These are phyloP conservation scores for Pseudodiploospora longispora DNA, from an alignment of 2,329 filamentous ascomycete genomes.

Conservation along the genomic window DNA sequence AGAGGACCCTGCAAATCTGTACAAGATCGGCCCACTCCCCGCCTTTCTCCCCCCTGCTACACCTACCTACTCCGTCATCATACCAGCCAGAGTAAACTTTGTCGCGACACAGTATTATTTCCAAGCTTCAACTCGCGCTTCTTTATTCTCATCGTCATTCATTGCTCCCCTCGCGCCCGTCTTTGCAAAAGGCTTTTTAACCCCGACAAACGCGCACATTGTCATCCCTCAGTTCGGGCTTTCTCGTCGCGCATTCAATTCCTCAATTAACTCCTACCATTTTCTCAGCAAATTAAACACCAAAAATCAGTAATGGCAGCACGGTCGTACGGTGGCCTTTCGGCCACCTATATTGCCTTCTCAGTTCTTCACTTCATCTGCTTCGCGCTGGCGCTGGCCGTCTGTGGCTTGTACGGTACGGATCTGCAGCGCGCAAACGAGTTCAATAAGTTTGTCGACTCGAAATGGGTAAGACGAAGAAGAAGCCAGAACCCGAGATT, in stretches of 20 bases:
- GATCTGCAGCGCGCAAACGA: slow-evolving; percentile 53
- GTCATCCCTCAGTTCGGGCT: no score
- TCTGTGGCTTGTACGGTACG: slow-evolving; percentile 69
- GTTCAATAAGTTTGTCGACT: slow-evolving; percentile 43
- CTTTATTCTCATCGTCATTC: no score
- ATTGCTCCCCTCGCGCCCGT: no score
- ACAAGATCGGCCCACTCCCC: background rate
- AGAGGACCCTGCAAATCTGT: no score
- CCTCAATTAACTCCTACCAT: background rate
- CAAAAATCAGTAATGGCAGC: background rate
- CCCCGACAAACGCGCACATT: no score
- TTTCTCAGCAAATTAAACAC: background rate
- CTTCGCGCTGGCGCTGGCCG: slow-evolving; percentile 66
- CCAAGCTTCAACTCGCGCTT: no score
- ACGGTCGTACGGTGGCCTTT: slow-evolving; percentile 34
- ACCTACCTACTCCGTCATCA: background rate
- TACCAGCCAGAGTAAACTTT: no score
- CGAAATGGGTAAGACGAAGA: slow-evolving; percentile 56
- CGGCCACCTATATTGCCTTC: slow-evolving; percentile 46
- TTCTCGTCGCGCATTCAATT: background rate
- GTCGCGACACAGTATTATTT: no score
- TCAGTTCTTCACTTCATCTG: slow-evolving; percentile 63
- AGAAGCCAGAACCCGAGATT: background rate
- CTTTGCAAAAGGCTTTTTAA: no score
- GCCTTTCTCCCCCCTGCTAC: background rate